These are phyloP conservation scores for Aegilops bicornis DNA, from an alignment of 176 grass and related monocot species.

Conservation along the genomic window DNA sequence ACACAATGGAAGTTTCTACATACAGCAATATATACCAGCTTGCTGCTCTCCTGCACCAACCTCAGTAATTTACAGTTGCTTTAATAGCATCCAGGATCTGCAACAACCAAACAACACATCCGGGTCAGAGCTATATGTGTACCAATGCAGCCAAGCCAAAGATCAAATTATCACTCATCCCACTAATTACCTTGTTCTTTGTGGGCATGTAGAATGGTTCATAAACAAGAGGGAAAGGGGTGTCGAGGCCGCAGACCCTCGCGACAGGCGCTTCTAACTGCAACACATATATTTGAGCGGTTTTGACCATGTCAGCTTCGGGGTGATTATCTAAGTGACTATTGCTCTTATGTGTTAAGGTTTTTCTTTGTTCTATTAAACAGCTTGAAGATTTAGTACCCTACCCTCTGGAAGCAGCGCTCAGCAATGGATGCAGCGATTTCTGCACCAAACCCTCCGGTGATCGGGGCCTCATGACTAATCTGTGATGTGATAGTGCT, in stretches of 20 bases:
- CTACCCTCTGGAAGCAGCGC: conserved; percentile 88
- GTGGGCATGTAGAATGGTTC: conserved; percentile 94
- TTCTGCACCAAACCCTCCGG: conserved; percentile 90
- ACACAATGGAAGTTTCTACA: neutral
- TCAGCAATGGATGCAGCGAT: conserved; percentile 82
- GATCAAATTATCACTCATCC: neutral
- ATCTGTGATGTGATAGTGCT: conserved; percentile 48
- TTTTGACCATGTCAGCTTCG: neutral
- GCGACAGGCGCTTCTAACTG: conserved; percentile 88
- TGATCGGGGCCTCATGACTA: conserved; percentile 93
- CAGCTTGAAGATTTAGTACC: conserved; percentile 20
- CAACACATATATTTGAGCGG: neutral
- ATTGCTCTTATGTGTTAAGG: neutral
- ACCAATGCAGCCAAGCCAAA: neutral
- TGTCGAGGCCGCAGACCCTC: conserved; percentile 85
- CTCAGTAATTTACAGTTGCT: conserved; percentile 79
- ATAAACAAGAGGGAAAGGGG: conserved; percentile 88
- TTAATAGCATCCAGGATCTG: conserved; percentile 83
- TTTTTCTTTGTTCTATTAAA: neutral
- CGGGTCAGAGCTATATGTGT: neutral
- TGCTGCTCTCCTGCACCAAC: neutral
- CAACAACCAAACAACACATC: neutral
- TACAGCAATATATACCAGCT: neutral
- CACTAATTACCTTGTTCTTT: conserved; percentile 69
- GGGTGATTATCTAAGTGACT: neutral